These are phyloP conservation scores for Pouteria campechiana DNA, from an alignment of 179 eudicot genomes.

Conservation along the genomic window DNA sequence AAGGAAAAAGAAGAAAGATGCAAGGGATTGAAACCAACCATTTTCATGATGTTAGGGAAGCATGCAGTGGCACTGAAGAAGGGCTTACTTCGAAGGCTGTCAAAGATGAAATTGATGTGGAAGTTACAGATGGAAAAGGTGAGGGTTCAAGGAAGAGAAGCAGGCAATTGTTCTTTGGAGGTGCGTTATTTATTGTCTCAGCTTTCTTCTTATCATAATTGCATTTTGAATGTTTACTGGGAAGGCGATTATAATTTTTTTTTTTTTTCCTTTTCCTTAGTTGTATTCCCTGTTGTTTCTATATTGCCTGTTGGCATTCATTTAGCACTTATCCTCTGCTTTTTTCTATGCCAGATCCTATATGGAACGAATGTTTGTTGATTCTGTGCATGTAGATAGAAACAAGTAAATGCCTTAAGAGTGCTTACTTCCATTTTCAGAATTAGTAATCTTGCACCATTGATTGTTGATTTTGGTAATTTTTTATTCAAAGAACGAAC, in stretches of 20 bases:
- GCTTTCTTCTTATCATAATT: not conserved
- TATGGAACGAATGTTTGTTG: too few relatives aligned
- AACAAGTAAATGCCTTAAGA: too few relatives aligned
- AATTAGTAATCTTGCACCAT: too few relatives aligned
- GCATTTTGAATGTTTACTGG: slow-evolving; percentile 1
- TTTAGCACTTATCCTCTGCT: too few relatives aligned
- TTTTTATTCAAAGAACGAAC: too few relatives aligned
- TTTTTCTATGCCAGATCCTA: too few relatives aligned
- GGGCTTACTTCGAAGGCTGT: slow-evolving; percentile 42
- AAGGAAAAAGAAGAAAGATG: slow-evolving; percentile 38
- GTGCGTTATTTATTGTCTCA: too few relatives aligned
- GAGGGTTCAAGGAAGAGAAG: slow-evolving; percentile 58
- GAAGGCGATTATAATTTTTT: not conserved
- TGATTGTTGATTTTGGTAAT: too few relatives aligned
- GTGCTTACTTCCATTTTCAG: too few relatives aligned
- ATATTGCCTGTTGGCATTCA: too few relatives aligned
- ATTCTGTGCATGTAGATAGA: too few relatives aligned
- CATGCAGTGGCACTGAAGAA: slow-evolving; percentile 92
- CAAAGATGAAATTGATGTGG: slow-evolving; percentile 33
- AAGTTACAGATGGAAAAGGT: slow-evolving; percentile 30
- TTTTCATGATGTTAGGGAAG: slow-evolving; percentile 74
- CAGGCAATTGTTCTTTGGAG: slow-evolving; percentile 68
- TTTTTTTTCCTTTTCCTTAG: not conserved
- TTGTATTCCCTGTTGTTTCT: not conserved
- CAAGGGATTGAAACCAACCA: slow-evolving; percentile 28